These are phyloP conservation scores for Cutaneotrichosporon sp. DNA, from an alignment of 1,284 basidiomycete species.

Conservation along the genomic window DNA sequence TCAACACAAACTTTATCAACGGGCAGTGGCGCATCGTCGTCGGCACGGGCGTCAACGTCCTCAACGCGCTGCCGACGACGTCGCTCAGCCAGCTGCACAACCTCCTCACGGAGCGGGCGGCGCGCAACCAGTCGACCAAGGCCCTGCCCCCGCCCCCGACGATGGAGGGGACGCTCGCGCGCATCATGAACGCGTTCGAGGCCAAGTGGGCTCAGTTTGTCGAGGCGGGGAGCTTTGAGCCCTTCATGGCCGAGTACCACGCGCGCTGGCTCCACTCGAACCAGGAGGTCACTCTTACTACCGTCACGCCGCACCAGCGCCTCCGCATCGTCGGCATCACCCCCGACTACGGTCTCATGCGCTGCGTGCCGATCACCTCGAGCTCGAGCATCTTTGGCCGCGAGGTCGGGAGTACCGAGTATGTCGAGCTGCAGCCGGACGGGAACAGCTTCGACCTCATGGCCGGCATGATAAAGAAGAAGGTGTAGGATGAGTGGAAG, in stretches of 20 bases:
- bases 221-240: constrained; percentile 65
- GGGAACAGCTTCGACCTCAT: constrained; percentile 97
- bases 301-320: constrained; percentile 65
- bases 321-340: constrained; percentile 87
- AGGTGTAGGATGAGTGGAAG: constrained; percentile 39
- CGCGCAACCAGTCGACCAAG: constrained; percentile 23
- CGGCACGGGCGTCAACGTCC: constrained; percentile 83
- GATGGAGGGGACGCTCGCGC: constrained; percentile 74
- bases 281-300: constrained; percentile 79
- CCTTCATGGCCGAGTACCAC: constrained; percentile 77
- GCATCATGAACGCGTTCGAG: constrained; percentile 77
- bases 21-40: constrained; percentile 75
- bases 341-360: constrained; percentile 78
- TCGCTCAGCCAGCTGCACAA: constrained; percentile 71
- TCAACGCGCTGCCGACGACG: constrained; percentile 79
- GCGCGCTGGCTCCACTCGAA: constrained; percentile 87
- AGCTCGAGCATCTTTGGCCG: constrained; percentile 45
- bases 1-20: constrained; percentile 79
- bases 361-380: constrained; percentile 67
- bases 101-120: constrained; percentile 33
- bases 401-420: constrained; percentile 37
- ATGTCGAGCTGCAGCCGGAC: constrained; percentile 78
- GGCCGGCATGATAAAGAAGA: constrained; percentile 78
- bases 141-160: constrained; percentile 57
- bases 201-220: constrained; percentile 74